A percentile compares a stretch with the other conserved stretches of the same genome.
Evolutionary conservation across 305 asterid genomes (phyloP).

Genomic region (Euphrasia arctica): DNA sequence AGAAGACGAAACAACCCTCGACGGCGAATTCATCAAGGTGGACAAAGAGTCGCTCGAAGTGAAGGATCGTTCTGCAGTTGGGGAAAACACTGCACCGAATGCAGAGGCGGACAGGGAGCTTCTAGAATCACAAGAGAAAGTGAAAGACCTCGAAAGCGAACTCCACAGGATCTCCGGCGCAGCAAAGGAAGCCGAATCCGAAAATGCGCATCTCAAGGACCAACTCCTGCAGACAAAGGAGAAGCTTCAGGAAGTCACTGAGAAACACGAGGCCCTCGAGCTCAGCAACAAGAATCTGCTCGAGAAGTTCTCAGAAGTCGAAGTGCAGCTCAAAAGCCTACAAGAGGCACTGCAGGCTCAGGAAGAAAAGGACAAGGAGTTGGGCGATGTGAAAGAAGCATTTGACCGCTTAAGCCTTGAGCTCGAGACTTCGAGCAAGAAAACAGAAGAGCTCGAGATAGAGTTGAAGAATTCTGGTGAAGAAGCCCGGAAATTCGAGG

Average conservation of each 20-base stretch:
- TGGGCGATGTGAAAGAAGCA: constrained; percentile 51
- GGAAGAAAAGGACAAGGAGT: constrained; percentile 53
- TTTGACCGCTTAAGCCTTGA: constrained; percentile 55
- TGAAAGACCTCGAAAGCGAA: constrained; percentile 65
- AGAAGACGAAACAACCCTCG: constrained; percentile 51
- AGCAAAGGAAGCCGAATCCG: constrained; percentile 60
- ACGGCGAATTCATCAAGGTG: constrained; percentile 83
- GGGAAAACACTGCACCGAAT: constrained; percentile 23
- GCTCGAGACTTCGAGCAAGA: constrained; percentile 63
- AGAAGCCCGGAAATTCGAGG: constrained; percentile 68
- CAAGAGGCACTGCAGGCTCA: constrained; percentile 57
- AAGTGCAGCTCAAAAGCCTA: constrained; percentile 49
- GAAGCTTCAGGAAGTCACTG: constrained; percentile 37
- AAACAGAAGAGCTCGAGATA: constrained; percentile 57
- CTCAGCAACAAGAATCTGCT: constrained; percentile 48
- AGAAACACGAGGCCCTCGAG: constrained; percentile 50
- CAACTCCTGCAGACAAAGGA: constrained; percentile 55
- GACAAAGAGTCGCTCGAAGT: constrained; percentile 58
- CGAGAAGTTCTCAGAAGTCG: constrained; percentile 47
- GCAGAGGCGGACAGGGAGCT: constrained; percentile 48
- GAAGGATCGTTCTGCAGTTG: constrained; percentile 31
- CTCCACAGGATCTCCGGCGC: constrained; percentile 44
- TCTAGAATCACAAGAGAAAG: constrained; percentile 70
- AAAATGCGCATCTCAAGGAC: constrained; percentile 48
- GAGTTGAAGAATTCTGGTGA: constrained; percentile 44